These are phyloP conservation scores for Elaeis oleifera DNA, from an alignment of 202 grass and related monocot species.

Conservation along the genomic window DNA sequence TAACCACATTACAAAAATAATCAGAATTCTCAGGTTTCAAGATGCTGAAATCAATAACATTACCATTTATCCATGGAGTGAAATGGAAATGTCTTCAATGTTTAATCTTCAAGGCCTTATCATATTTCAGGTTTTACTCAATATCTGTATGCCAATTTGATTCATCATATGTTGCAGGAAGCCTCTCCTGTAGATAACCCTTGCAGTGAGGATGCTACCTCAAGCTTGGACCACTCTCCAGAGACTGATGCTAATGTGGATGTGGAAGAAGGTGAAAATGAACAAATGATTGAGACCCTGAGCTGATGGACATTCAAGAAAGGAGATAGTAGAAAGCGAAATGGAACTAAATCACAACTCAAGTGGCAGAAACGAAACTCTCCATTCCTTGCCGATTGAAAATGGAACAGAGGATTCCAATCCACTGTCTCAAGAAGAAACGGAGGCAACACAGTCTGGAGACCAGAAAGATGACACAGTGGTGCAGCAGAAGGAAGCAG, in stretches of 20 bases:
- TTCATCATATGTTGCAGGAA: conserved; percentile 28
- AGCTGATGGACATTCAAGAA: conserved; percentile 1
- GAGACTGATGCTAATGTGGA: conserved; percentile 35
- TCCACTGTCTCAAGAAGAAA: conserved; percentile 28
- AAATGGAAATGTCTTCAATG: too few relatives aligned
- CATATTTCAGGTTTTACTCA: background rate
- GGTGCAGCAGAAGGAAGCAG: conserved; percentile 32
- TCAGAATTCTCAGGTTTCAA: too few relatives aligned
- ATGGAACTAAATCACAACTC: conserved; percentile 24
- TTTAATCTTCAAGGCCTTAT: background rate
- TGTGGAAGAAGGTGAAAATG: conserved; percentile 16
- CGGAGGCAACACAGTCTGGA: conserved; percentile 33
- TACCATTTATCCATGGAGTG: too few relatives aligned
- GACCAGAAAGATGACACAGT: conserved; percentile 32
- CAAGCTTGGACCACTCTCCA: conserved; percentile 43
- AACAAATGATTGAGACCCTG: conserved; percentile 4
- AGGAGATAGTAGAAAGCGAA: conserved; percentile 23
- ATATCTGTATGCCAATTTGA: conserved; percentile 10
- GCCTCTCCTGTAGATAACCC: conserved; percentile 29
- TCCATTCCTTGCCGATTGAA: conserved; percentile 11
- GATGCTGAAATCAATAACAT: too few relatives aligned
- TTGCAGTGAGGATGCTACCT: conserved; percentile 50
- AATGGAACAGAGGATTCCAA: conserved; percentile 40
- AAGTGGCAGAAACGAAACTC: conserved; percentile 26
- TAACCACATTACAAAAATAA: too few relatives aligned